Percentiles rank a stretch among this genome's conserved stretches.
Conservation (phyloP, 2,329 filamentous ascomycete genomes). For the Lizonia empirigonia region DNA sequence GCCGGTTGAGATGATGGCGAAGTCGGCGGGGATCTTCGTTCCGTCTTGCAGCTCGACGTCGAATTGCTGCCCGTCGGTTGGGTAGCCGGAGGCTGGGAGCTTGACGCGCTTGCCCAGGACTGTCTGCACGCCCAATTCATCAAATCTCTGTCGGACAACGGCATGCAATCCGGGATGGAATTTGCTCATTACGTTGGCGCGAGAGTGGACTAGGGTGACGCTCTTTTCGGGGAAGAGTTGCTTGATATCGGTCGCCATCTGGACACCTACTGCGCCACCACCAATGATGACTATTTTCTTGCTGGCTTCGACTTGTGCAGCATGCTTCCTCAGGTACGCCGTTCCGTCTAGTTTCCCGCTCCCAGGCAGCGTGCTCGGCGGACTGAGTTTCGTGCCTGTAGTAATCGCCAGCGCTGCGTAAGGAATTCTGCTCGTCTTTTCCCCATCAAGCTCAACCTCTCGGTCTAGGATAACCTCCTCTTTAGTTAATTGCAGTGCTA, state of each 20-base stretch:
- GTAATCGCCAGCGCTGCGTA: slow-evolving; percentile 65
- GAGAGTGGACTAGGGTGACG: slow-evolving; percentile 64
- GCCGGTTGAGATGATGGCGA: slow-evolving; percentile 63
- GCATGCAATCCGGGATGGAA: slow-evolving; percentile 41
- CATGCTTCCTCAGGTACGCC: slow-evolving; percentile 38
- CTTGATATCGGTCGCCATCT: slow-evolving; percentile 66
- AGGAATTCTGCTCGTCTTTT: slow-evolving; percentile 46
- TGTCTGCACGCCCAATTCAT: slow-evolving; percentile 60
- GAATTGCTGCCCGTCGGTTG: slow-evolving; percentile 4
- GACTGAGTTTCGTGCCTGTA: slow-evolving; percentile 55
- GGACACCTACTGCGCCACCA: slow-evolving; percentile 66
- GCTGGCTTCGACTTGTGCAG: slow-evolving; percentile 60
- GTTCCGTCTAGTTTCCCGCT: slow-evolving; percentile 30
- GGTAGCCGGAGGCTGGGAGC: background rate
- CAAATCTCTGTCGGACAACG: slow-evolving; percentile 55
- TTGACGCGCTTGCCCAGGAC: slow-evolving; percentile 1
- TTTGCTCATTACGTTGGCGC: slow-evolving; percentile 58
- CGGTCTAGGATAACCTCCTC: slow-evolving; percentile 50
- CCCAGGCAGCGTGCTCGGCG: slow-evolving; percentile 9
- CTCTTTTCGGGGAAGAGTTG: slow-evolving; percentile 61
- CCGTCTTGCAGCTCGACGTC: slow-evolving; percentile 3
- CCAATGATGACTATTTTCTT: slow-evolving; percentile 56
- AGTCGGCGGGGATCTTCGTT: slow-evolving; percentile 1
- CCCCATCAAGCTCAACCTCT: slow-evolving; percentile 32
- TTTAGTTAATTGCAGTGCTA: slow-evolving; percentile 49